Evolutionary conservation across 2,329 filamentous ascomycete genomes (phyloP), one percentile per base, ranked within the genome.

Genomic region (Aspergillus pseudotamarii): DNA sequence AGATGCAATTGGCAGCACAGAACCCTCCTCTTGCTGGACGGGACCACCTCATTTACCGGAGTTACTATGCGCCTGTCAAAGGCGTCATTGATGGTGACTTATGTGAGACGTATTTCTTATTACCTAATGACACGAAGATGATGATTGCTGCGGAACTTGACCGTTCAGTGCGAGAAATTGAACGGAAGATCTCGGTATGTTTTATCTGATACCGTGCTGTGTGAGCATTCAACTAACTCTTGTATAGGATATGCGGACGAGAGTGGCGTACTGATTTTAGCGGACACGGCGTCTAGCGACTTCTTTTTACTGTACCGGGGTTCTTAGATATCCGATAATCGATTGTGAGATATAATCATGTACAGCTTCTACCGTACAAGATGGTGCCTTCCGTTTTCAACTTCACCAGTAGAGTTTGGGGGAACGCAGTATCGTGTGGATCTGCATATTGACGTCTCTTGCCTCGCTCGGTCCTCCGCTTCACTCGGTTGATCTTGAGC

Each of bases 1-100:
- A 99, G 80, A 89, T 91, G 74, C 92, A 96, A 73, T 85, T 99
- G 76, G 87, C 94, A 55, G 88, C 86, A 14, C 93, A 97, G 74
- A 94, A 97, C 73, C 86, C 94, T 41, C 94, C 94, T 9, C 82
- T 99, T 54, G 92, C 93, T 23, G 96, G 95, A 48, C 87, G 96
- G 68, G 96, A 99, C 77, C 95, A 99, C 78, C 83, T 99, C 53
- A 96, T 97, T 73, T 99, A 96, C 78, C 87, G 96, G 66, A 89
- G 93, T 68, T 99, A 98, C 80, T 99, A 98, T 77, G 93, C 92
- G 8, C 96, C 95, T 0, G 93, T 96, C 48, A 99, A 99, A 84
- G 94, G 94, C 10, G 89, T 96, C 32, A 97, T 99, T 72, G 95
- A 99, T 78, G 95, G 95, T 32, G 95, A 99, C 80, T 83, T 99